Base-by-base conservation (phyloP, 2,329 filamentous ascomycete species). In the Ascochyta clinopodiicola region DNA sequence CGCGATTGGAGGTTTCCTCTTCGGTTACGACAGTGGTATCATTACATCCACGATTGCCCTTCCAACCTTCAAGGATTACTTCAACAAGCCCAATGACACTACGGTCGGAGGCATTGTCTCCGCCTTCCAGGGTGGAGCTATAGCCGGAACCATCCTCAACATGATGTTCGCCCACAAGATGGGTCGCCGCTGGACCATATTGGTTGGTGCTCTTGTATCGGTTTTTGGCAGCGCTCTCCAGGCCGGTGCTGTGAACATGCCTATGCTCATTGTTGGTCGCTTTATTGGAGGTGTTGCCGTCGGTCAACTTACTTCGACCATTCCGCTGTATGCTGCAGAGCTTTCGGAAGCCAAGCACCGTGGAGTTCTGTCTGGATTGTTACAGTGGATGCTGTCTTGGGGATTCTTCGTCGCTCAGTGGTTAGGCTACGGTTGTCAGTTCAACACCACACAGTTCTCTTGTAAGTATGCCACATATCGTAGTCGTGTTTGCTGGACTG, bases 361-460 rank as follows among this genome's bases (percentile, higher is more conserved):
- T 38, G 75, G 84, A 19, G 79, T 87, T 3, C 82, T 88, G n/a
- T 82, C 81, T 7, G 74, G 87, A 4, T 85, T 89, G 62, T 84
- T 89, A 67, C 63, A 63, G 65, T 76, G 71, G 71, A 73, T 75
- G 65, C 51, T 77, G 37, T 69, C 62, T n/a, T 76, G 72, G 69
- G 75, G 75, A 3, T 76, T 73, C 61, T 59, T 76, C 4, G 62
- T 74, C 13, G 75, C 75, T 3, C 72, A 77, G 44, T 78, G 75
- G 75, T 44, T 77, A 6, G 73, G 74, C 1, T 77, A 75, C 50
- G 73, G 73, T 4, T 74, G 68, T 37, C 70, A 68, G 1, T 75
- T 67, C 48, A 62, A 58, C 29, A 53, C 31, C 19, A 56, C 57
- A 5, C 46, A 67, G 22, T 68, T 68, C 25, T 65, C 62, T 19